Conservation (phyloP, 2,329 filamentous ascomycete genomes). For the Botrytis porri region DNA sequence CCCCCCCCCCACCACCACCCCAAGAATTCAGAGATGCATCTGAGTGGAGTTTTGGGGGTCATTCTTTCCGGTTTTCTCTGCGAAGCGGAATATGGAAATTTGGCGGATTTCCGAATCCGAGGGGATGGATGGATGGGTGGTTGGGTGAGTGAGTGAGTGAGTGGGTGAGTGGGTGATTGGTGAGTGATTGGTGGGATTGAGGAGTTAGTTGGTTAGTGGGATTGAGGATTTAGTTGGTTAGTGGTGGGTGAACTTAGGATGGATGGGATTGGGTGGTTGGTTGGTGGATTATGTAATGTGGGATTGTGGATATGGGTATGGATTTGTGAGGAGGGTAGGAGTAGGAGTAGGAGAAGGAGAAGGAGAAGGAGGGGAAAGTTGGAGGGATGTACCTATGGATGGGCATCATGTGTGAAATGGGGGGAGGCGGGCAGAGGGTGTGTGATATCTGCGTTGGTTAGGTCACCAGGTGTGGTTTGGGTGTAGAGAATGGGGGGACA, state of each 20-base stretch:
- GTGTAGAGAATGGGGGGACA: no score
- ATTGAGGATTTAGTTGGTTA: not conserved
- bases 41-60: not conserved
- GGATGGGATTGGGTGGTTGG: not conserved
- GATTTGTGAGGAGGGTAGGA: no score
- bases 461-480: no score
- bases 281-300: not conserved
- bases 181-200: not conserved
- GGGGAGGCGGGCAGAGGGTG: no score
- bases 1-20: not conserved
- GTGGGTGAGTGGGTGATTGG: no score
- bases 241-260: not conserved
- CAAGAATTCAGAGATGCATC: not conserved
- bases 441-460: no score
- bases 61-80: not conserved
- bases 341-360: no score
- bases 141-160: not conserved
- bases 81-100: not conserved
- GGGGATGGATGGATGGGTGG: not conserved
- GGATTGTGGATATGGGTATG: no score
- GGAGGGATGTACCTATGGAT: no score
- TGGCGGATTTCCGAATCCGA: not conserved
- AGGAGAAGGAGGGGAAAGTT: no score
- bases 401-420: no score
- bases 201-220: not conserved